Base-by-base conservation (phyloP, 306 rosid species). In the Alnus glutinosa region DNA sequence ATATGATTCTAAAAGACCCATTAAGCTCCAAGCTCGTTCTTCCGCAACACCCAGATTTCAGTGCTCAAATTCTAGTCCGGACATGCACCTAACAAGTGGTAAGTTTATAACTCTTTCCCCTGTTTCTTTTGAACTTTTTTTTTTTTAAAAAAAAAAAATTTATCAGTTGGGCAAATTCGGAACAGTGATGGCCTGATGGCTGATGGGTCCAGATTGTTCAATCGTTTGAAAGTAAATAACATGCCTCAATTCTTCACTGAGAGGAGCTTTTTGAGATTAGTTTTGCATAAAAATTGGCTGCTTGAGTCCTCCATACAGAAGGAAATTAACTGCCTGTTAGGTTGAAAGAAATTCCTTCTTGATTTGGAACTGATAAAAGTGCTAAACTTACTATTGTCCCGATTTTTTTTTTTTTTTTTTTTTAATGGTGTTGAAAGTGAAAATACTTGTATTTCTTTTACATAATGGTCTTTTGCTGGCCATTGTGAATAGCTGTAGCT, bases 1-100 rank as follows among this genome's bases (percentile, higher is more conserved):
- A 47, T 54, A 67, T 14, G 47, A 47, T 52, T 52, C 9, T 34
- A 39, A 62, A 30, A 80, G 64, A 48, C 16, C 37, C 61, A 70
- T 81, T 3, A 70, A 66, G 28, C 66, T 72, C 54, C 68, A 72
- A 13, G 52, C 57, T 67, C 63, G 42, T 72, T 64, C 82, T 2
- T 18, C 2, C 14, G 18, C 39, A 7, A n/a, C 55, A 19, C 50
- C 55, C 3, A 9, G 67, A 46, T 64, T 79, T 68, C 75, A 34
- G 63, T 73, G 84, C 89, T 79, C 84, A 16, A 73, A 55, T 73
- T 66, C 80, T 6, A 58, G 73, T 49, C 62, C 77, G 66, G 76
- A 78, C 32, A 23, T 71, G 71, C 71, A 76, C 39, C 76, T 47
- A 55, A 58, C 81, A 72, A 50, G 75, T 32, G 86, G 86, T 82